Conservation (phyloP, 169 alveolate genomes). For the Plasmodium cynomolgi region DNA sequence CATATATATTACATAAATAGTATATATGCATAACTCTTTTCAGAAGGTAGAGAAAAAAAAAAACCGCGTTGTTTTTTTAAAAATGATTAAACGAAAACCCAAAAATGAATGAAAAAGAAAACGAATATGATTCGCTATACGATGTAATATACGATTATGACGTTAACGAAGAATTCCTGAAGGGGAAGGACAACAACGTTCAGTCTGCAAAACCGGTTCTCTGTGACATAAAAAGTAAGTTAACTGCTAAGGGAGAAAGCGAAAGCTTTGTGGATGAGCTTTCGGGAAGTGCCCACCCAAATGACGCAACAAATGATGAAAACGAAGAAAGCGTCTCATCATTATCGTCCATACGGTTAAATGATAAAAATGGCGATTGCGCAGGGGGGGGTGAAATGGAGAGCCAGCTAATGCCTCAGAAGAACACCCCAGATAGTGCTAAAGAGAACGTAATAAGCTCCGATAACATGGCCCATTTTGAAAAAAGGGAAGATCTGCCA, state of each 20-base stretch:
- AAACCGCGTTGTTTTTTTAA: constrained; percentile 7
- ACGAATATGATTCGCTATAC: constrained; percentile 64
- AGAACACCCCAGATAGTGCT: not conserved
- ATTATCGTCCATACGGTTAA: not conserved
- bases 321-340: not conserved
- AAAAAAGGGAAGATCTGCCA: not conserved
- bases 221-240: constrained; percentile 3
- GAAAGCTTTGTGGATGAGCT: not conserved
- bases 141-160: constrained; percentile 68
- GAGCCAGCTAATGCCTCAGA: not conserved
- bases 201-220: not conserved
- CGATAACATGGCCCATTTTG: not conserved
- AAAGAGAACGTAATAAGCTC: not conserved
- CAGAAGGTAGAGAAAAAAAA: not conserved
- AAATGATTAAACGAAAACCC: constrained; percentile 4
- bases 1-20: not conserved
- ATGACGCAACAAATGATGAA: not conserved
- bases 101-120: constrained; percentile 59
- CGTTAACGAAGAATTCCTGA: constrained; percentile 28
- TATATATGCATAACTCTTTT: not conserved
- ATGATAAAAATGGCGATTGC: not conserved
- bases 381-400: not conserved
- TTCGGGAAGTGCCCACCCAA: not conserved
- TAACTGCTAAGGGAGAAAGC: constrained; percentile 8
- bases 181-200: not conserved